Conservation (phyloP, 352 stramenopile species). For the Phytophthora pluvialis region DNA sequence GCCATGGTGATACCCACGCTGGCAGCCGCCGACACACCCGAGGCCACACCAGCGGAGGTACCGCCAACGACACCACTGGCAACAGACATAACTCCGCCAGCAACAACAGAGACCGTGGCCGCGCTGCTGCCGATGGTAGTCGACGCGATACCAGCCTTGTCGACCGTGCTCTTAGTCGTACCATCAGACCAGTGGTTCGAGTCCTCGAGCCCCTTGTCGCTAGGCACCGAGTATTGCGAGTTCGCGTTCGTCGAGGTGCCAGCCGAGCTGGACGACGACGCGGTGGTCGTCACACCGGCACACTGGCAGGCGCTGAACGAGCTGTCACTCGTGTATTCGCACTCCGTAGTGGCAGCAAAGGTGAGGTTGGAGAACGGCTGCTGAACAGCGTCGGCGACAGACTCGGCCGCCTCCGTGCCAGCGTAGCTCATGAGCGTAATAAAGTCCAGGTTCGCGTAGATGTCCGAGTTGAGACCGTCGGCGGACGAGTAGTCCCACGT, state of each 20-base stretch:
- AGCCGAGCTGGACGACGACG: slow-evolving; percentile 21
- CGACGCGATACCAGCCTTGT: slow-evolving; percentile 70
- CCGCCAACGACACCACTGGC: slow-evolving; percentile 62
- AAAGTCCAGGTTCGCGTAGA: slow-evolving; percentile 80
- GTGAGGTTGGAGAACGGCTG: slow-evolving; percentile 63
- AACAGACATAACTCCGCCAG: slow-evolving; percentile 68
- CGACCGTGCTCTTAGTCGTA: slow-evolving; percentile 58
- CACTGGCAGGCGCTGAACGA: slow-evolving; percentile 72
- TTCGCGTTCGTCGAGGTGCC: slow-evolving; percentile 20
- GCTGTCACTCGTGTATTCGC: slow-evolving; percentile 58
- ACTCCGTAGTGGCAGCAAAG: slow-evolving; percentile 59
- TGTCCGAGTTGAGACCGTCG: slow-evolving; percentile 68
- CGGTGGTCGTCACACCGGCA: slow-evolving; percentile 43
- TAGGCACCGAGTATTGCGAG: slow-evolving; percentile 42
- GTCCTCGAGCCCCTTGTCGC: slow-evolving; percentile 70
- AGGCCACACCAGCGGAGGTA: slow-evolving; percentile 61
- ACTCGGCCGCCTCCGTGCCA: slow-evolving; percentile 34
- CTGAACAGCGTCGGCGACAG: slow-evolving; percentile 37
- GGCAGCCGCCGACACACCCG: slow-evolving; percentile 60
- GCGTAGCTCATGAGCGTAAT: slow-evolving; percentile 59
- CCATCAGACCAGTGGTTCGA: slow-evolving; percentile 72
- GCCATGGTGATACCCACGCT: slow-evolving; percentile 75
- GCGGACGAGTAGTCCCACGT: slow-evolving; percentile 77
- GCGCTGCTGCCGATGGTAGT: slow-evolving; percentile 62
- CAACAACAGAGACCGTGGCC: slow-evolving; percentile 65